phyloP scores from a whole-genome alignment of 768 basidiomycete genomes.

The Serendipita indica region DNA sequence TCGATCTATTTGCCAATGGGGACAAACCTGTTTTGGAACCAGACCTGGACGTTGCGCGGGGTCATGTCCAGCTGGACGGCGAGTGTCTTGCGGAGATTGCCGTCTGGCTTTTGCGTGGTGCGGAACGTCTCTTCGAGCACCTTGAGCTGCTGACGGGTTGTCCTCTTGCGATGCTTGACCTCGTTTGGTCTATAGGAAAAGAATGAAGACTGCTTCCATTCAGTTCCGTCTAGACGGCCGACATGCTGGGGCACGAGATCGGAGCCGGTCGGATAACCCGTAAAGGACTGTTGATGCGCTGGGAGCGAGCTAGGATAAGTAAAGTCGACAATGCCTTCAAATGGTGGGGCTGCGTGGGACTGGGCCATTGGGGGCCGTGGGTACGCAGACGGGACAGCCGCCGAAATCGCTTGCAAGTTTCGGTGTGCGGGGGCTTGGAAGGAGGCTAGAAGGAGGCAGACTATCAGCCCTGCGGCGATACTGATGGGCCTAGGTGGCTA shows the following conservation, averaged over 20 bases:
- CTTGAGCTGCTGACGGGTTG: slow-evolving; percentile 75
- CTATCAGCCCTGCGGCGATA: too few relatives aligned
- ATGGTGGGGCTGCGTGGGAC: neutral
- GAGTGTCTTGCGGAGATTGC: slow-evolving; percentile 55
- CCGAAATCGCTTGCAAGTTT: neutral
- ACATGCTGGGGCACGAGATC: neutral
- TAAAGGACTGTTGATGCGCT: neutral
- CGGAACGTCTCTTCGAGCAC: slow-evolving; percentile 79
- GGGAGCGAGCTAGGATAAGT: neutral
- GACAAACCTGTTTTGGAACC: slow-evolving; percentile 74
- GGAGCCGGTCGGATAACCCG: neutral
- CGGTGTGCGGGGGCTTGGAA: neutral
- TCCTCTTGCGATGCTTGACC: slow-evolving; percentile 88
- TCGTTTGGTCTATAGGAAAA: slow-evolving; percentile 83
- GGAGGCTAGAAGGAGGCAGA: too few relatives aligned
- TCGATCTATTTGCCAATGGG: too few relatives aligned
- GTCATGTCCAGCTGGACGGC: slow-evolving; percentile 81
- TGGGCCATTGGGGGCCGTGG: neutral
- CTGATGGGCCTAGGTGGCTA: too few relatives aligned
- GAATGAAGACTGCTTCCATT: slow-evolving; percentile 26
- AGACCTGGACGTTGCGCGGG: slow-evolving; percentile 87
- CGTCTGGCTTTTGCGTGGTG: slow-evolving; percentile 81
- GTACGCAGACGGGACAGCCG: neutral
- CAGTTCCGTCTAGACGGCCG: neutral
- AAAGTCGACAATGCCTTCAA: slow-evolving; percentile 6